phyloP scores from a whole-genome alignment of 2,329 filamentous ascomycete genomes.

The Botrytis fragariae region DNA sequence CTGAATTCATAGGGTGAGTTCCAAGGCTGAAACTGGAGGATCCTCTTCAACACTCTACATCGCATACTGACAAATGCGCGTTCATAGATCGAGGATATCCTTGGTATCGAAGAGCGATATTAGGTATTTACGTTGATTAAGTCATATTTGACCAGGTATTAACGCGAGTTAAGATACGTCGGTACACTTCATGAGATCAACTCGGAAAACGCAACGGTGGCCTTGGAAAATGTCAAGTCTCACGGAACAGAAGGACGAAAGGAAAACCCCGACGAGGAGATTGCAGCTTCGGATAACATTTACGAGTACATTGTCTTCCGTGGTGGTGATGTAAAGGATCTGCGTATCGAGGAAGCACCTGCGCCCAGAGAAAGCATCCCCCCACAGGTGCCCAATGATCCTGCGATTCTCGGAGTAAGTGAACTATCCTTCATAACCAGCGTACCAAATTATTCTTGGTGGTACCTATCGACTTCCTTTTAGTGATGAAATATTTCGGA shows the following conservation, averaged over 20 bases:
- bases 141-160: constrained; percentile 18
- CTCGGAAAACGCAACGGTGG: constrained; percentile 93
- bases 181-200: constrained; percentile 97
- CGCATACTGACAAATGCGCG: constrained; percentile 28
- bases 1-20: constrained; percentile 59
- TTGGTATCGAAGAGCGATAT: constrained; percentile 98
- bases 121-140: constrained; percentile 59
- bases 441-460: constrained; percentile 7
- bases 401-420: constrained; percentile 96
- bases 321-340: constrained; percentile 96
- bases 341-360: constrained; percentile 84
- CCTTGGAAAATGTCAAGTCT: constrained; percentile 92
- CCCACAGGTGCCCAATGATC: constrained; percentile 84
- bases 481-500: constrained; percentile 96
- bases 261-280: constrained; percentile 74
- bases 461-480: constrained; percentile 33
- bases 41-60: constrained; percentile 15
- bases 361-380: constrained; percentile 71
- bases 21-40: constrained; percentile 24
- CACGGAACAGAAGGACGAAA: constrained; percentile 91
- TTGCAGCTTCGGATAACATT: constrained; percentile 77
- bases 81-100: constrained; percentile 79
- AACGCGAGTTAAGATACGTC: constrained; percentile 68
- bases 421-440: constrained; percentile 18
- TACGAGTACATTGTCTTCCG: constrained; percentile 99